Base-by-base conservation (phyloP, 2,329 filamentous ascomycete genomes). In the Penicillium brasilianum region DNA sequence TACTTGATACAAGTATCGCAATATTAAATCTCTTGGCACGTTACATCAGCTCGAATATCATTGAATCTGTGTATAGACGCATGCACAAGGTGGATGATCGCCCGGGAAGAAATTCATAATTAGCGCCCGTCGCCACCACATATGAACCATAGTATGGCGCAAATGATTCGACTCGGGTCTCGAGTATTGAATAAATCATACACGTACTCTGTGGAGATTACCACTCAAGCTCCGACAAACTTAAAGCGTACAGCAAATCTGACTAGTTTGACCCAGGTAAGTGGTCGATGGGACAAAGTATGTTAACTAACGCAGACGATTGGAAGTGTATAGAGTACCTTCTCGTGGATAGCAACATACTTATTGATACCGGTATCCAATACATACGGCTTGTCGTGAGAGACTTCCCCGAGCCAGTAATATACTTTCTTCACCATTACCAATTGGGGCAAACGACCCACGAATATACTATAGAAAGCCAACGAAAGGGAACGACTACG, bases 81-180 rank as follows among this genome's bases (percentile, higher is more conserved):
- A 58, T 22, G 61, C 56, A 59, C 32, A 39, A 25, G 49, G 50
- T 63, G 53, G 63, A 62, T 62, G 59, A 37, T 53, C 20, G 28
- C 11, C 50, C 51, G 57, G 61, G 53, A 58, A 48, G 16, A 22
- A 10, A 13, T 10, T 41, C 16, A 41, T 18, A 18, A 41, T 32
- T 25, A 49, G n/a, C 46, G 46, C 16, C 46, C 30, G 30, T 50
- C 28, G 46, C 46, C 46, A 34, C 48, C 46, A 49, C 46, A 32
- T 13, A 34, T 4, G 8, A 50, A 6, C 28, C 28, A 34, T 20
- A n/a, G 5, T 48, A 25, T 13, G 44, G 44, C 22, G 22, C 10
- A 22, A 43, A 22, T 22, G 20, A 22, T 22, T 43, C 10, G 8
- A n/a, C 39, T 43, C 18, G 5, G 11, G 16, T 41, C 4, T 41